Percentiles rank a stretch among this genome's conserved stretches.
Evolutionary conservation across 768 basidiomycete species (phyloP).

Genomic region (Gyrodon lividus): DNA sequence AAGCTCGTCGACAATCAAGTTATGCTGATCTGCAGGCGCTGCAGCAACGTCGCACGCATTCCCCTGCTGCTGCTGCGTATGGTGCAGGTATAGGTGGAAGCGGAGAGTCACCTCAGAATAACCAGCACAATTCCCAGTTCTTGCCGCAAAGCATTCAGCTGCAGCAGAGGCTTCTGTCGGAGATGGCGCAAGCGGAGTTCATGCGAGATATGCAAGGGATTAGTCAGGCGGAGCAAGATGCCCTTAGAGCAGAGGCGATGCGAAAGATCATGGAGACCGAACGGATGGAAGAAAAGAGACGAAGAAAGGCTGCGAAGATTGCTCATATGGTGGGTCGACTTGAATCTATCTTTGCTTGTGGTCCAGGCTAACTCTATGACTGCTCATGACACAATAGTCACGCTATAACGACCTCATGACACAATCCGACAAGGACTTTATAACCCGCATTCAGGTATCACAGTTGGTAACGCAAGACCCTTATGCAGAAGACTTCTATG

Average conservation of each 20-base stretch:
- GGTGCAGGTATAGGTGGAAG: constrained; percentile 12
- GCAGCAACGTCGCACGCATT: constrained; percentile 53
- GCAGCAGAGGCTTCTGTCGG: constrained; percentile 74
- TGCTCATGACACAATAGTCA: constrained; percentile 45
- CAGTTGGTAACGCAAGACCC: constrained; percentile 97
- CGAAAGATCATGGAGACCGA: constrained; percentile 91
- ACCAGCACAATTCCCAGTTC: constrained; percentile 55
- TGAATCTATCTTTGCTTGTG: neutral
- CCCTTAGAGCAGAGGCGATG: constrained; percentile 74
- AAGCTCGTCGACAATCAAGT: constrained; percentile 40
- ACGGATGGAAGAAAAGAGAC: constrained; percentile 80
- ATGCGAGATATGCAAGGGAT: constrained; percentile 62
- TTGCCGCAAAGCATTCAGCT: constrained; percentile 65
- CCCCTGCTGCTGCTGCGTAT: constrained; percentile 40
- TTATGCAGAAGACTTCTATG: constrained; percentile 97
- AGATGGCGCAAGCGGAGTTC: constrained; percentile 71
- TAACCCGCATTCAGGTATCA: constrained; percentile 97
- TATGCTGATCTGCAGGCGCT: constrained; percentile 49
- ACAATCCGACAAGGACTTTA: constrained; percentile 98
- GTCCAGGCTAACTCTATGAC: neutral
- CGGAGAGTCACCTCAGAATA: constrained; percentile 36
- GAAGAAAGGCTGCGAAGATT: constrained; percentile 81
- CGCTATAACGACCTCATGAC: constrained; percentile 96
- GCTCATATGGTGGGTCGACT: constrained; percentile 70
- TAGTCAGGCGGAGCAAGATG: constrained; percentile 63